phyloP scores from a whole-genome alignment of 2,329 filamentous ascomycete species.

The Beauveria scarabaeidicola region DNA sequence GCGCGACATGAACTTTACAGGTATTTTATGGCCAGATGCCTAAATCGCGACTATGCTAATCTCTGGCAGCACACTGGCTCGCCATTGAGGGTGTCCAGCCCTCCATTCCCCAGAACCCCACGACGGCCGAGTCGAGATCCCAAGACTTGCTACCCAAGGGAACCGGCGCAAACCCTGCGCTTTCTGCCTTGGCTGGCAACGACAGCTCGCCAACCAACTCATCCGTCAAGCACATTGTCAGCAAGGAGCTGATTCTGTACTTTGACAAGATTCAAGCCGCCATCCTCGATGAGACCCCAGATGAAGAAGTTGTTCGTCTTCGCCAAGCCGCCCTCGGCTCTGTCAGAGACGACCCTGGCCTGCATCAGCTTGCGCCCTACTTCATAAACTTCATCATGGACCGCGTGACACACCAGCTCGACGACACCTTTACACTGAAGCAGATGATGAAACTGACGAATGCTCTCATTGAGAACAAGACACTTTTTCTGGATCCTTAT shows the following conservation, averaged over 20 bases:
- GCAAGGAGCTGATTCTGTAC: slow-evolving; percentile 91
- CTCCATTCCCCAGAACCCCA: slow-evolving; percentile 92
- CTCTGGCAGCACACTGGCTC: slow-evolving; percentile 74
- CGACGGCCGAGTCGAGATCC: slow-evolving; percentile 70
- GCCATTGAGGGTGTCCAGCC: slow-evolving; percentile 96
- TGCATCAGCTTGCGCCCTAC: slow-evolving; percentile 93
- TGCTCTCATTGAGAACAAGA: slow-evolving; percentile 74
- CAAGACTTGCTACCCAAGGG: slow-evolving; percentile 87
- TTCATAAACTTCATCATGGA: slow-evolving; percentile 94
- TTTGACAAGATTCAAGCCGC: slow-evolving; percentile 92
- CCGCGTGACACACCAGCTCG: slow-evolving; percentile 88
- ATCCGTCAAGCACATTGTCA: slow-evolving; percentile 89
- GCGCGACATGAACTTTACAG: slow-evolving; percentile 83
- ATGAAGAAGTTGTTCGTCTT: slow-evolving; percentile 63
- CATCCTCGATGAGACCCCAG: slow-evolving; percentile 77
- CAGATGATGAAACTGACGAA: slow-evolving; percentile 89
- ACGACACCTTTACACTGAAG: slow-evolving; percentile 78
- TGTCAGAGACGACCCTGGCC: slow-evolving; percentile 77
- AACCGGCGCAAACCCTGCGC: slow-evolving; percentile 73
- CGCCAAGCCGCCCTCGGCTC: slow-evolving; percentile 79
- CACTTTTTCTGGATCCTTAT: slow-evolving; percentile 61
- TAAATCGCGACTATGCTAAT: slow-evolving; percentile 11
- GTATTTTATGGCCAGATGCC: slow-evolving; percentile 35
- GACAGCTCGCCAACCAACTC: slow-evolving; percentile 81
- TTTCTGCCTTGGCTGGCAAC: slow-evolving; percentile 72